Evolutionary conservation across 805 yeast species (phyloP).

Genomic region (Saturnispora hagleri): DNA sequence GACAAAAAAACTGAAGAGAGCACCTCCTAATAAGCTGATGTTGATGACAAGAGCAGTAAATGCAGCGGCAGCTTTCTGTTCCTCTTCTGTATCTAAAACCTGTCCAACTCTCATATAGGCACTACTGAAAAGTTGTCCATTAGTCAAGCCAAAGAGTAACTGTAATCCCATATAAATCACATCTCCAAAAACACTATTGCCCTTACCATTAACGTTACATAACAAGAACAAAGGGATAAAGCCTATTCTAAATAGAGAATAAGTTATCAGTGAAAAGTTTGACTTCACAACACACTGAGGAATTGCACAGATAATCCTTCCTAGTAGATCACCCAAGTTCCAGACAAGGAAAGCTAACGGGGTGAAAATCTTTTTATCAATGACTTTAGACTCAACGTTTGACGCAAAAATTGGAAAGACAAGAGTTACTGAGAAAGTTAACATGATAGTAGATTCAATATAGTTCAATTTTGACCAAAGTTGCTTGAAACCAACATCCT

Average conservation of each 20-base stretch:
- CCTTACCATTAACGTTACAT: constrained; percentile 44
- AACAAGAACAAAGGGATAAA: constrained; percentile 67
- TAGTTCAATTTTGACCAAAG: constrained; percentile 55
- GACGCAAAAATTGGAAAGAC: constrained; percentile 89
- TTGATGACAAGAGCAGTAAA: constrained; percentile 75
- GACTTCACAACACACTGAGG: constrained; percentile 33
- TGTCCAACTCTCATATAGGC: constrained; percentile 40
- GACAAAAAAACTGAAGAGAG: constrained; percentile 62
- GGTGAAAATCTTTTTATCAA: constrained; percentile 38
- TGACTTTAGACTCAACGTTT: constrained; percentile 38
- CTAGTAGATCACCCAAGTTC: constrained; percentile 83
- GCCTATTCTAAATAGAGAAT: constrained; percentile 45
- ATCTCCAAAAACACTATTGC: constrained; percentile 40
- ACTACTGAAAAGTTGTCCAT: constrained; percentile 77
- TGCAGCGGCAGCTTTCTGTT: constrained; percentile 89
- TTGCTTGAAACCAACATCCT: constrained; percentile 47
- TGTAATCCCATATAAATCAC: constrained; percentile 59
- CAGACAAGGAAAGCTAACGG: constrained; percentile 78
- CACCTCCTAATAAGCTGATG: constrained; percentile 71
- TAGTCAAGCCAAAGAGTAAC: constrained; percentile 73
- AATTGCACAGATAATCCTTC: constrained; percentile 59
- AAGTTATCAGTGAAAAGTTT: constrained; percentile 39
- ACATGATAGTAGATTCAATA: constrained; percentile 61
- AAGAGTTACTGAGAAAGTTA: constrained; percentile 66
- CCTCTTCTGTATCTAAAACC: constrained; percentile 38